A percentile compares a stretch with the other conserved stretches of the same genome.
Evolutionary conservation across 2,329 filamentous ascomycete genomes (phyloP).

Genomic region (Botrytis cinerea): DNA sequence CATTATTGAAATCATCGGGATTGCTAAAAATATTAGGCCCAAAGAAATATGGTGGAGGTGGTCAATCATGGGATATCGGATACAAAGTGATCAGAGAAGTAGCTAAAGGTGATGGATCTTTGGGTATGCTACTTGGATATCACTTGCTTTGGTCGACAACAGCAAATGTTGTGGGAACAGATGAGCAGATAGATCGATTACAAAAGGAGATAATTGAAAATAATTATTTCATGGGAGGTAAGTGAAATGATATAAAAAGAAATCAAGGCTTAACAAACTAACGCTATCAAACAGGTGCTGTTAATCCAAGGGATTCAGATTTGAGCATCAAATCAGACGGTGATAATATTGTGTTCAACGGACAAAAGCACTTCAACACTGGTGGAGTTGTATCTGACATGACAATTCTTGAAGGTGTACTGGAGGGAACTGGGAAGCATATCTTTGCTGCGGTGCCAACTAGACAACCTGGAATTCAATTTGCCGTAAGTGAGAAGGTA

Average conservation of each 20-base stretch:
- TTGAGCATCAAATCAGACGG: conserved; percentile 57
- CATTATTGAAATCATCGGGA: conserved; percentile 53
- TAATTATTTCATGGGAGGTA: conserved; percentile 65
- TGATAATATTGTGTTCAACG: conserved; percentile 59
- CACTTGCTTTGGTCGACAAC: conserved; percentile 65
- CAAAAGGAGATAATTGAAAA: conserved; percentile 61
- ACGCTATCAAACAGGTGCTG: conserved; percentile 46
- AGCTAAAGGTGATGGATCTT: conserved; percentile 63
- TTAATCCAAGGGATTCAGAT: conserved; percentile 66
- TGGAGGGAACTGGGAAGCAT: conserved; percentile 59
- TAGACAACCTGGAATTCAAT: conserved; percentile 57
- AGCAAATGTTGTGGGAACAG: conserved; percentile 59
- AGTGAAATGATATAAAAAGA: background rate
- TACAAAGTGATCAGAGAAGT: conserved; percentile 63
- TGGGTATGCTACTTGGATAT: conserved; percentile 67
- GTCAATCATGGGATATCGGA: conserved; percentile 54
- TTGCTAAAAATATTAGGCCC: conserved; percentile 53
- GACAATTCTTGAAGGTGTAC: conserved; percentile 64
- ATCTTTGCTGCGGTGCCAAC: conserved; percentile 64
- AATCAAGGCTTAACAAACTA: background rate
- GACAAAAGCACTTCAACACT: conserved; percentile 67
- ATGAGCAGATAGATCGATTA: conserved; percentile 58
- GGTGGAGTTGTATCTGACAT: conserved; percentile 67
- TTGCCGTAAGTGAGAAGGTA: conserved; percentile 41
- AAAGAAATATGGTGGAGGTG: conserved; percentile 54